Base-by-base conservation (phyloP, 495 filamentous ascomycete species). In the Parachaetomium inaequale region DNA sequence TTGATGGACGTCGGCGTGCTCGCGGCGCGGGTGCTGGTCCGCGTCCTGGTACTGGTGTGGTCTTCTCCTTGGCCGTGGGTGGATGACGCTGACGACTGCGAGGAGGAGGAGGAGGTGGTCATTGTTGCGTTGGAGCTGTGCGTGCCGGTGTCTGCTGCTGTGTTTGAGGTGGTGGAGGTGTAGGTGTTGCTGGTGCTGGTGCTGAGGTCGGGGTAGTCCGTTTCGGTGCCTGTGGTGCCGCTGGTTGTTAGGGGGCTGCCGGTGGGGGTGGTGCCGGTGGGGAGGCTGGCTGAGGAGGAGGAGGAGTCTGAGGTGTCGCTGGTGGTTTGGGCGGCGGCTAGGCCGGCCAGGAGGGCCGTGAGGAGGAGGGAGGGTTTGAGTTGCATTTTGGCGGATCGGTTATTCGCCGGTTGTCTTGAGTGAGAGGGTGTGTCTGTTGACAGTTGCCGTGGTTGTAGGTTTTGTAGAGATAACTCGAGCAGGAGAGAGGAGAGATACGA, bases 341-440 rank as follows among this genome's bases (percentile, higher is more conserved):
- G 21, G 64, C 42, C 61, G 1, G 36, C 26, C 26, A 65, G 40
- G 46, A 72, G 60, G 56, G 66, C 59, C 11, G 71, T 62, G 56
- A 74, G 38, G 59, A 72, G 7, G 59, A 73, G 54, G 26, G 63
- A 55, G 31, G 62, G 34, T 51, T 67, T 65, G 63, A 67, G 32
- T 32, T 72, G 65, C 71, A 74, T 74, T 47, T 64, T 70, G 47
- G 2, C n/a, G 31, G 26, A 8, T n/a, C 47, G 49, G 26, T 55
- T 11, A 19, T 25, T 55, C 17, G 28, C n/a, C n/a, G 49, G 28
- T 32, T 54, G 31, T 5, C 2, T 29, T 55, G 43, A 60, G 25
- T 45, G 31, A 36, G 52, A 14, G 12, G 26, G 55, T 14, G 52
- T 42, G 47, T 43, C 11, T 42, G 19, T 49, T 38, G 11, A 25